Percentiles rank a stretch among this genome's conserved stretches.
phyloP scores from a whole-genome alignment of 345 rosid species.

The Punica granatum region DNA sequence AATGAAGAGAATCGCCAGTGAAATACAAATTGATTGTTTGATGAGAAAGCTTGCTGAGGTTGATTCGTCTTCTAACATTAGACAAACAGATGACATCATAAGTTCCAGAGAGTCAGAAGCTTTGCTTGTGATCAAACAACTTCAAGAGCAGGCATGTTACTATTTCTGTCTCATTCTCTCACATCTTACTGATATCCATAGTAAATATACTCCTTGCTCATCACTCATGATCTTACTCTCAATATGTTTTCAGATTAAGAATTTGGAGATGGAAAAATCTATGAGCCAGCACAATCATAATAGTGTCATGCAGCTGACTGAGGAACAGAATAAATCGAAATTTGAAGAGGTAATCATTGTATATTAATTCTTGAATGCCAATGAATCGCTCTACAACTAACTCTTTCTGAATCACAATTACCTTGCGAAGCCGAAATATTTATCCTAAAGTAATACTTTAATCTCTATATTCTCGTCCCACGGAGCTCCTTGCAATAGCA shows the following conservation, averaged over 20 bases:
- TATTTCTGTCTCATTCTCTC: constrained; percentile 1
- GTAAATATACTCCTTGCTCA: neutral
- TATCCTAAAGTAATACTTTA: neutral
- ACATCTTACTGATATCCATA: neutral
- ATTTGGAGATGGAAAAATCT: constrained; percentile 58
- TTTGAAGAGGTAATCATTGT: constrained; percentile 54
- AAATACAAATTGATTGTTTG: constrained; percentile 59
- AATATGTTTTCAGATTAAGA: constrained; percentile 41
- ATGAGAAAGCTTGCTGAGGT: constrained; percentile 42
- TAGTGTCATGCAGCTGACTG: constrained; percentile 38
- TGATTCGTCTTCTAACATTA: constrained; percentile 6
- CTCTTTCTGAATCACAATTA: neutral
- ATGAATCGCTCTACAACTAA: neutral
- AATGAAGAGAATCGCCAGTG: constrained; percentile 48
- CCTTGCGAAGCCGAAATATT: neutral
- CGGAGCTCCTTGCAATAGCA: neutral
- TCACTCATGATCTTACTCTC: neutral
- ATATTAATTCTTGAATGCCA: neutral
- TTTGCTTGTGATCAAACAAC: constrained; percentile 67
- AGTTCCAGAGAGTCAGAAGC: constrained; percentile 53
- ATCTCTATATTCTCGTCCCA: too few species aligned
- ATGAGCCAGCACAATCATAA: constrained; percentile 66
- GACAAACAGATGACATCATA: constrained; percentile 25
- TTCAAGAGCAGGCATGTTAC: constrained; percentile 72
- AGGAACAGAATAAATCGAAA: constrained; percentile 49